Percentiles rank a stretch among this genome's conserved stretches.
These are phyloP conservation scores for Termitomyces sp. DNA, from an alignment of 768 basidiomycete species.

Conservation along the genomic window DNA sequence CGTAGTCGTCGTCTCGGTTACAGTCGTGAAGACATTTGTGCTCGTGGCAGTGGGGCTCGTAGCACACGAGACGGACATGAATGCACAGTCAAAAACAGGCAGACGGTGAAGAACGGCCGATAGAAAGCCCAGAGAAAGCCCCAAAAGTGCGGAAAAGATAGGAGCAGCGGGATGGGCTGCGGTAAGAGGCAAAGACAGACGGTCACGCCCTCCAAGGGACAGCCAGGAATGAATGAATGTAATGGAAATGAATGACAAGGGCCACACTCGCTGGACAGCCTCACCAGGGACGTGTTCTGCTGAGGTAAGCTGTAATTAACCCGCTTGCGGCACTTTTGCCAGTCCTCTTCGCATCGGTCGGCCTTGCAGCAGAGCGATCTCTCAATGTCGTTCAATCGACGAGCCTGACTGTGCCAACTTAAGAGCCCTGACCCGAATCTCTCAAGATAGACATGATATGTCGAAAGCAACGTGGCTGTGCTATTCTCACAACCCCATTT, in stretches of 20 bases:
- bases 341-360: neutral
- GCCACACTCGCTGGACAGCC: constrained; percentile 11
- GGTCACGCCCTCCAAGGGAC: constrained; percentile 9
- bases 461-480: constrained; percentile 5
- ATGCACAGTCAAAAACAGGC: constrained; percentile 6
- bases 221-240: constrained; percentile 3
- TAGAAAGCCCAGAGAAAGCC: neutral
- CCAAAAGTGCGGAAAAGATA: neutral
- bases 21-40: constrained; percentile 30
- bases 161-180: constrained; percentile 5
- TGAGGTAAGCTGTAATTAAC: constrained; percentile 9
- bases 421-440: neutral
- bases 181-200: constrained; percentile 3
- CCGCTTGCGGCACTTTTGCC: neutral
- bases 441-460: neutral
- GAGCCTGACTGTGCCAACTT: neutral
- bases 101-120: constrained; percentile 5
- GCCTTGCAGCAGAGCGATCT: neutral
- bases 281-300: constrained; percentile 9
- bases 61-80: constrained; percentile 33
- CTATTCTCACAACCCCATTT: neutral
- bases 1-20: constrained; percentile 28
- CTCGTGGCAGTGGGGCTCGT: constrained; percentile 37
- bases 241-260: constrained; percentile 9
- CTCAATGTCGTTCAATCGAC: neutral